A percentile compares a stretch with the other conserved stretches of the same genome.
These are phyloP conservation scores for Prinsepia uniflora DNA, from an alignment of 306 rosid genomes.

Conservation along the genomic window DNA sequence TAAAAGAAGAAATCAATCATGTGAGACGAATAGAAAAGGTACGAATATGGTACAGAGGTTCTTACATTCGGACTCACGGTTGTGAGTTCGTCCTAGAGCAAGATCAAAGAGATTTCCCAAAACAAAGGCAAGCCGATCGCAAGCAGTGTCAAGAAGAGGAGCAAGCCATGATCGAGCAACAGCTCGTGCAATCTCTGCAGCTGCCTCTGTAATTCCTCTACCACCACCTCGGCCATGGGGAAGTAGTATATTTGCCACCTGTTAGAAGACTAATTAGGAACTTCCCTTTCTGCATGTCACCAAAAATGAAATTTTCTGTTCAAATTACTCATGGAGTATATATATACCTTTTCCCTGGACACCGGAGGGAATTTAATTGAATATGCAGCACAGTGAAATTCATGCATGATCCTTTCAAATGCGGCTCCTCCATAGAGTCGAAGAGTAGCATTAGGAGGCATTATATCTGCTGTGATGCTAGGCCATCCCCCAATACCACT, in stretches of 20 bases:
- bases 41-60: constrained; percentile 15
- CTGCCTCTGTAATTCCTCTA: constrained; percentile 81
- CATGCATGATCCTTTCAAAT: constrained; percentile 95
- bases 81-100: constrained; percentile 65
- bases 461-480: constrained; percentile 58
- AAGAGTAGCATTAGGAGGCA: constrained; percentile 87
- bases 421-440: constrained; percentile 98
- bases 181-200: constrained; percentile 98
- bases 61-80: constrained; percentile 64
- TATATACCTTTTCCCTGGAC: constrained; percentile 86
- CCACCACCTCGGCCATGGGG: constrained; percentile 93
- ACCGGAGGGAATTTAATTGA: constrained; percentile 90
- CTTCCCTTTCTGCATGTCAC: constrained; percentile 17
- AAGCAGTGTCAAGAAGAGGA: constrained; percentile 95
- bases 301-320: constrained; percentile 1
- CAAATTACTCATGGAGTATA: constrained; percentile 6
- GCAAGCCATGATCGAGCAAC: constrained; percentile 98
- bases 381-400: constrained; percentile 89
- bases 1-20: neutral
- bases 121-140: constrained; percentile 92
- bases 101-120: constrained; percentile 85
- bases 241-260: constrained; percentile 97
- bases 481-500: constrained; percentile 91
- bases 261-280: constrained; percentile 21
- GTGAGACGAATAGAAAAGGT: too few species aligned